Evolutionary conservation across 2,329 filamentous ascomycete species (phyloP), one percentile per base, ranked within the genome.

Genomic region (Alternaria gaisen): DNA sequence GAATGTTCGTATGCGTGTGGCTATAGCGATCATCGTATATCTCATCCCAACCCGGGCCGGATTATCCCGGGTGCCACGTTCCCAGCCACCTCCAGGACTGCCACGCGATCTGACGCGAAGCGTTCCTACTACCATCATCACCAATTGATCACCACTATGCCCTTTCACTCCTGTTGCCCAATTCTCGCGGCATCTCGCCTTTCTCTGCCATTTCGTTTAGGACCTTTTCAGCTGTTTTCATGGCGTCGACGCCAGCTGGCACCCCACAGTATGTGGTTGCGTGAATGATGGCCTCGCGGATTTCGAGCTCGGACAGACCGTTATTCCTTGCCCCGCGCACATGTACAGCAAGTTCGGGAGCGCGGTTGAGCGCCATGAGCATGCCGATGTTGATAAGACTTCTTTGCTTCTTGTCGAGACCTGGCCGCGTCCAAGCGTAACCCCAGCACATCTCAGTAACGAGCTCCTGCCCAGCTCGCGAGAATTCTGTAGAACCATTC

Each of bases 381-480:
- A 90, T 89, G 48, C 84, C 87, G 48, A 90, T 86, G 72, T 90
- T 90, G 54, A 90, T 78, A 56, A 90, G 80, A 54, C 83, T 86
- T 47, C 88, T 83, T 66, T 87, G 84, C 73, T 89, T 88, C 60
- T 84, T 83, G 36, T 85, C 83, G 9, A 90, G 82, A 0, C 88
- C 88, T 0, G 87, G 87, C 8, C 88, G 83, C 4, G 85, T 85
- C 88, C 88, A 91, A 26, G 85, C 83, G 60, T 83, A 83, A 14
- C 87, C 88, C 88, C 88, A 90, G 78, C 85, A 86, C 72, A 82
- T 86, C 76, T 90, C 87, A 0, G 87, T 89, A 2, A 88, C 84
- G 38, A 88, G 81, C 65, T 90, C 85, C 75, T 90, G 88, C 66
- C 86, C 85, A 0, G 88, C 85, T 40, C 81, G 79, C 2, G 86